A percentile compares a stretch with the other conserved stretches of the same genome.
phyloP scores from a whole-genome alignment of 768 basidiomycete species.

The Steccherinum ochraceum region DNA sequence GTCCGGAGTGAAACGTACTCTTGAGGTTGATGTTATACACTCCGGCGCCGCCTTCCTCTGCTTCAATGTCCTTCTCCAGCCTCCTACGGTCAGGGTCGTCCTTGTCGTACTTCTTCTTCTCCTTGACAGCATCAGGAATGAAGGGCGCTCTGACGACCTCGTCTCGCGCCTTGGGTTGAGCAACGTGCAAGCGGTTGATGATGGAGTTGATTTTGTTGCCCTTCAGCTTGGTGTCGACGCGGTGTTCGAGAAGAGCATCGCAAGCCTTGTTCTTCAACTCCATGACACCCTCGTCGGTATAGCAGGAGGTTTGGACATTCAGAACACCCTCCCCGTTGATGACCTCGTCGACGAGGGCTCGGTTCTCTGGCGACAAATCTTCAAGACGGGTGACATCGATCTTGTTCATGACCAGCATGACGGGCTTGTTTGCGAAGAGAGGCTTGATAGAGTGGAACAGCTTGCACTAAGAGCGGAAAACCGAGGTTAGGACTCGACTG shows the following conservation, averaged over 20 bases:
- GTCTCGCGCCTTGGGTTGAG: slow-evolving; percentile 85
- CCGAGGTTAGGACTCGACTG: too few species aligned
- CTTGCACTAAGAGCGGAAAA: slow-evolving; percentile 86
- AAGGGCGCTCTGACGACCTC: slow-evolving; percentile 83
- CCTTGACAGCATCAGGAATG: slow-evolving; percentile 82
- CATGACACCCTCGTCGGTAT: slow-evolving; percentile 98
- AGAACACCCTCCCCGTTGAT: slow-evolving; percentile 65
- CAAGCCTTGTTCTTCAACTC: slow-evolving; percentile 93
- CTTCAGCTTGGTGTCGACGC: slow-evolving; percentile 91
- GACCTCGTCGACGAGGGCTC: slow-evolving; percentile 83
- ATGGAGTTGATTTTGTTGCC: slow-evolving; percentile 90
- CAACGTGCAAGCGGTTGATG: slow-evolving; percentile 94
- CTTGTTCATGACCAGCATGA: slow-evolving; percentile 95
- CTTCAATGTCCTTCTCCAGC: slow-evolving; percentile 78
- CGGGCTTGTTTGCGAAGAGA: slow-evolving; percentile 89
- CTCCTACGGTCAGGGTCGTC: slow-evolving; percentile 70
- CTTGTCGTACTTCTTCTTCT: slow-evolving; percentile 79
- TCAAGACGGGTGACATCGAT: slow-evolving; percentile 87
- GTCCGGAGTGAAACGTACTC: slow-evolving; percentile 46
- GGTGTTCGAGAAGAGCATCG: slow-evolving; percentile 89
- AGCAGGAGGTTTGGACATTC: slow-evolving; percentile 83
- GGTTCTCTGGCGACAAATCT: slow-evolving; percentile 72
- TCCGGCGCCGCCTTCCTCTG: slow-evolving; percentile 83
- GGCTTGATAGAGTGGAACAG: slow-evolving; percentile 99
- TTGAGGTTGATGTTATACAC: slow-evolving; percentile 88